phyloP scores from a whole-genome alignment of 2,329 filamentous ascomycete genomes.

The Mycogone perniciosa region DNA sequence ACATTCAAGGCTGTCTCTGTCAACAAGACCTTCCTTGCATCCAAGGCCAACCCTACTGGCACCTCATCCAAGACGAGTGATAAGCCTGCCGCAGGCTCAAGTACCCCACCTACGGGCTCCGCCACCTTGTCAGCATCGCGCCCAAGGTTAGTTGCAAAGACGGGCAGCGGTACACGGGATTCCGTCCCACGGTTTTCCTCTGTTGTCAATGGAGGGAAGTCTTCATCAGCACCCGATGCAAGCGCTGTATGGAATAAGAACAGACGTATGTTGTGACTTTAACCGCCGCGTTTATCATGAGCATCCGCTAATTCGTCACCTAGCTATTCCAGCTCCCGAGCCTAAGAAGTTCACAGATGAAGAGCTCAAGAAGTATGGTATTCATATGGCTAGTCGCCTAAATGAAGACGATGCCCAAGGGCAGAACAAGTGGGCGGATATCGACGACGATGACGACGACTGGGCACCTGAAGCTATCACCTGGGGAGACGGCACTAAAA shows the following conservation, averaged over 20 bases:
- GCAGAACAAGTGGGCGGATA: slow-evolving; percentile 82
- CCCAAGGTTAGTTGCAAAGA: slow-evolving; percentile 71
- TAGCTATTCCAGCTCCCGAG: slow-evolving; percentile 59
- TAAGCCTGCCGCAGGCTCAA: slow-evolving; percentile 42
- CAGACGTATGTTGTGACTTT: slow-evolving; percentile 54
- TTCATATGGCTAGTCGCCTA: slow-evolving; percentile 74
- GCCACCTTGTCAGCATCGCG: slow-evolving; percentile 49
- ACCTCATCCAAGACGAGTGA: slow-evolving; percentile 44
- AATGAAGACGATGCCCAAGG: slow-evolving; percentile 68
- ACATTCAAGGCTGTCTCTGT: slow-evolving; percentile 82
- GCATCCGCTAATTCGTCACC: slow-evolving; percentile 19
- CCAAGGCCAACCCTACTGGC: slow-evolving; percentile 50
- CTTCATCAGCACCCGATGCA: slow-evolving; percentile 58
- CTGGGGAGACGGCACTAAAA: slow-evolving; percentile 84
- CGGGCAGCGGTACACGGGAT: slow-evolving; percentile 54
- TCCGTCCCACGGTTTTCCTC: slow-evolving; percentile 38
- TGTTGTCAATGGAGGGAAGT: slow-evolving; percentile 50
- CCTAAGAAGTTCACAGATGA: slow-evolving; percentile 82
- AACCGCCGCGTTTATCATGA: background rate
- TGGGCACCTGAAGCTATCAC: slow-evolving; percentile 81
- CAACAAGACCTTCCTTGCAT: slow-evolving; percentile 75
- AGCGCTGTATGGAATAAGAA: slow-evolving; percentile 87
- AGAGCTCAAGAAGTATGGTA: slow-evolving; percentile 79
- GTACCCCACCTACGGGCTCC: slow-evolving; percentile 39
- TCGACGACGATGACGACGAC: slow-evolving; percentile 82